Evolutionary conservation across 75 land plant genomes (phyloP).

Genomic region (Larix kaempferi): DNA sequence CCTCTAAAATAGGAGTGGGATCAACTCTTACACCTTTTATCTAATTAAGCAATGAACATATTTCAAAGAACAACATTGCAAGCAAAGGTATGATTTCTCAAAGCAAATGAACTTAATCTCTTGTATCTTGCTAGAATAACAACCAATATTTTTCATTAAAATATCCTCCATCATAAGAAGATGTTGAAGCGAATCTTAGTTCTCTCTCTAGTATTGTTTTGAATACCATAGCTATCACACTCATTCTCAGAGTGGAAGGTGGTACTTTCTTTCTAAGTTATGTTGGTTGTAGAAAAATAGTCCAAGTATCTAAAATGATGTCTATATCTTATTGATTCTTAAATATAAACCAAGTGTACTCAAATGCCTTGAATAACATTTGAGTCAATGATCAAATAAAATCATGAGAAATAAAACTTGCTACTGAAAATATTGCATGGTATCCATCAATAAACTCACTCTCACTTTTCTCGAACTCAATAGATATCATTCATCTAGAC

Average conservation of each 20-base stretch:
- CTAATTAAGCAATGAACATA: slow-evolving; percentile 62
- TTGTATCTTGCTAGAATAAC: slow-evolving; percentile 86
- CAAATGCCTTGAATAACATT: slow-evolving; percentile 59
- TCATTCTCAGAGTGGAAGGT: slow-evolving; percentile 54
- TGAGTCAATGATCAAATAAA: slow-evolving; percentile 79
- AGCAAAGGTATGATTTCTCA: slow-evolving; percentile 71
- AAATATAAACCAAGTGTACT: slow-evolving; percentile 66
- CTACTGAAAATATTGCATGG: slow-evolving; percentile 76
- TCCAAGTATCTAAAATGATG: slow-evolving; percentile 88
- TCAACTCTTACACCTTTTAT: slow-evolving; percentile 36
- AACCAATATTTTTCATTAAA: slow-evolving; percentile 59
- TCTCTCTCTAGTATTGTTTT: slow-evolving; percentile 66
- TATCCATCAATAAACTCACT: slow-evolving; percentile 97
- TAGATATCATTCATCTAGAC: slow-evolving; percentile 57
- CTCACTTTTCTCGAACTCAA: slow-evolving; percentile 74
- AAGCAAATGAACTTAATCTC: slow-evolving; percentile 73
- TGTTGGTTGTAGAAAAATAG: slow-evolving; percentile 60
- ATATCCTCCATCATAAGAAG: slow-evolving; percentile 67
- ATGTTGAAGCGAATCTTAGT: slow-evolving; percentile 74
- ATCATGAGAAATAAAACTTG: slow-evolving; percentile 56
- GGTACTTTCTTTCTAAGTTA: too few relatives aligned
- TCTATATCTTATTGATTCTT: slow-evolving; percentile 82
- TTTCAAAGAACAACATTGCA: slow-evolving; percentile 58
- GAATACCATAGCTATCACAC: slow-evolving; percentile 68
- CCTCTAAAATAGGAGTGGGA: slow-evolving; percentile 70